Evolutionary conservation across 768 basidiomycete genomes (phyloP), one percentile per base, ranked within the genome.

Genomic region (Calvatia gigantea): DNA sequence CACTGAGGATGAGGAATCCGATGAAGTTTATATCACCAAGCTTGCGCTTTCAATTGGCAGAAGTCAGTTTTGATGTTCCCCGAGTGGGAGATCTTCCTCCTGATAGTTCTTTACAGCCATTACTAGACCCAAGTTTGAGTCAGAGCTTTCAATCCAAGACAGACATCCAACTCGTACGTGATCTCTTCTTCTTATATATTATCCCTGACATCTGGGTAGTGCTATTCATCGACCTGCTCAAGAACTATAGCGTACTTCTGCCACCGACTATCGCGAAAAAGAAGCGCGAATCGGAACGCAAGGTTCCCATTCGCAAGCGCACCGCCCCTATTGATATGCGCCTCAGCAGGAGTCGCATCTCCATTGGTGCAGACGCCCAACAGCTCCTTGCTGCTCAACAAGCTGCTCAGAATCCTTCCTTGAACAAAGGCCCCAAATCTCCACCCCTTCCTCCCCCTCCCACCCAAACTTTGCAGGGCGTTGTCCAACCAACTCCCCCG

Each of bases 311-410:
- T 21, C 80, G 94, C 38, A 95, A 94, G 65, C 89, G 91, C 51
- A 96, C 94, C 2, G 87, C 89, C 0, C 86, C 87, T 0, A 73
- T 95, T 43, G 94, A 97, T 68, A 87, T 94, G 85, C 87, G 94
- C 44, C 78, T 92, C 68, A 92, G 87, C 61, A 80, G 94, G 59
- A 83, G 84, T 61, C 80, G 80, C 54, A 83, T 96, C 51, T 87
- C 89, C 2, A 78, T 82, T 2, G 88, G 85, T 23, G 79, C 80
- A 3, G 87, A 93, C 58, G 73, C 83, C 2, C 77, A 83, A 58
- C 86, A 91, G 57, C 73, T 91, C 12, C 78, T 92, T 15, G 84
- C 83, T 12, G 85, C 83, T 32, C 86, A 92, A 64, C 81, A 85
- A 60, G 75, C 79, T 39, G 81, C 81, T 2, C 82, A 83, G 64